Evolutionary conservation across 2,329 filamentous ascomycete genomes (phyloP), one percentile per base, ranked within the genome.

Genomic region (Epichloe bromicola): DNA sequence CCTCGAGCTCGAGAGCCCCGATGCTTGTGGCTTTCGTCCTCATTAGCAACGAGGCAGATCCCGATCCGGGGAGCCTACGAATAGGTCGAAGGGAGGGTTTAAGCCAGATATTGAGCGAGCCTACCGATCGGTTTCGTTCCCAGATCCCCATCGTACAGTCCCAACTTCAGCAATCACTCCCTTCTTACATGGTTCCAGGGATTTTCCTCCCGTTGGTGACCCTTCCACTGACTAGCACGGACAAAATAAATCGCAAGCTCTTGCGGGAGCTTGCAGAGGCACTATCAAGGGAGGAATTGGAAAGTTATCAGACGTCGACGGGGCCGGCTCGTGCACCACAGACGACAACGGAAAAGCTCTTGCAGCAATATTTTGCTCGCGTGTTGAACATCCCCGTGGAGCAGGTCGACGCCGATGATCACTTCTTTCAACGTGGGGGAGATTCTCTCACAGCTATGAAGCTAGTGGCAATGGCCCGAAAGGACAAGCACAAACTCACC

Each of bases 131-230:
- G 20, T 23, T 23, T 23, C 4, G 20, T 23, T 8, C 8, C 34
- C 23, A 34, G 30, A 20, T 50, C 37, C 15, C 34, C 20, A 14
- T 47, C 45, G 3, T 34, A 47, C 20, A 34, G n/a, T 47, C 19
- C 12, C 34, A 14, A 23, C 34, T 10, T 47, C 8, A 14, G 8
- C 20, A 20, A 23, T 7, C 17, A 5, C 49, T 51, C 10, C 49
- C 49, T 14, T 40, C 49, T n/a, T 51, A 51, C 26, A 51, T 51
- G 49, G n/a, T 51, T 2, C 49, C 49, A 7, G 33, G 34, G 4
- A 26, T 23, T 3, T 11, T 40, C 5, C 23, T 51, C 3, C 42
- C 49, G 11, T 12, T 51, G 41, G 10, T 19, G 2, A 33, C 12
- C 12, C 11, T 51, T 30, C 49, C 49, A 5, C 19, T 46, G 36